A percentile compares a stretch with the other conserved stretches of the same genome.
These are phyloP conservation scores for Pythium angustatum DNA, from an alignment of 352 stramenopile species.

Conservation along the genomic window DNA sequence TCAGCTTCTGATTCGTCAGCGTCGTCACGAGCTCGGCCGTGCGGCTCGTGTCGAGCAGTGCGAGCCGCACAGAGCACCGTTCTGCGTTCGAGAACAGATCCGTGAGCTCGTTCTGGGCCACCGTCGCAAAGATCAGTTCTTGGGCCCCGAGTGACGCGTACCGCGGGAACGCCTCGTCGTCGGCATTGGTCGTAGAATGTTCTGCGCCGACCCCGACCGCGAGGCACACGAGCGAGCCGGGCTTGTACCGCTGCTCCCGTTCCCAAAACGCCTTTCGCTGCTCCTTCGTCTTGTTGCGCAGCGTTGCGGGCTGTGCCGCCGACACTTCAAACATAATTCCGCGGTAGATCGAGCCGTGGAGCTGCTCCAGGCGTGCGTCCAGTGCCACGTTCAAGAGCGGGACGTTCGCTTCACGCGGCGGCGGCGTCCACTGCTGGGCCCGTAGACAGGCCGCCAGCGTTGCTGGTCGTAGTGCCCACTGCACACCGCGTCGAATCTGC, in stretches of 20 bases:
- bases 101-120: constrained; percentile 10
- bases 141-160: constrained; percentile 30
- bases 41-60: constrained; percentile 10
- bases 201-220: constrained; percentile 9
- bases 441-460: constrained; percentile 6
- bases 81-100: constrained; percentile 32
- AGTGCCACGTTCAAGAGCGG: constrained; percentile 26
- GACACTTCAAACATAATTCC: constrained; percentile 30
- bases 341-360: constrained; percentile 27
- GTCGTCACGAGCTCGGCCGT: constrained; percentile 13
- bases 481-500: constrained; percentile 29
- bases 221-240: constrained; percentile 31
- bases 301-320: constrained; percentile 13
- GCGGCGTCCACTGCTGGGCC: constrained; percentile 10
- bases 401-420: constrained; percentile 24
- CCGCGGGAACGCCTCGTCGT: constrained; percentile 35
- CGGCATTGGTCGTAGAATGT: background rate
- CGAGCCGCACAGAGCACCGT: constrained; percentile 29
- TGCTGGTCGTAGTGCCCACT: constrained; percentile 24
- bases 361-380: constrained; percentile 10
- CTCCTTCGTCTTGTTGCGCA: constrained; percentile 1
- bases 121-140: constrained; percentile 33
- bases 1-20: background rate
- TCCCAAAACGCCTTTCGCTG: constrained; percentile 26
- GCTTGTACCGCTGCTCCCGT: constrained; percentile 22